Evolutionary conservation across 2,329 filamentous ascomycete genomes (phyloP), one percentile per base, ranked within the genome.

Genomic region (Diplodia seriata): DNA sequence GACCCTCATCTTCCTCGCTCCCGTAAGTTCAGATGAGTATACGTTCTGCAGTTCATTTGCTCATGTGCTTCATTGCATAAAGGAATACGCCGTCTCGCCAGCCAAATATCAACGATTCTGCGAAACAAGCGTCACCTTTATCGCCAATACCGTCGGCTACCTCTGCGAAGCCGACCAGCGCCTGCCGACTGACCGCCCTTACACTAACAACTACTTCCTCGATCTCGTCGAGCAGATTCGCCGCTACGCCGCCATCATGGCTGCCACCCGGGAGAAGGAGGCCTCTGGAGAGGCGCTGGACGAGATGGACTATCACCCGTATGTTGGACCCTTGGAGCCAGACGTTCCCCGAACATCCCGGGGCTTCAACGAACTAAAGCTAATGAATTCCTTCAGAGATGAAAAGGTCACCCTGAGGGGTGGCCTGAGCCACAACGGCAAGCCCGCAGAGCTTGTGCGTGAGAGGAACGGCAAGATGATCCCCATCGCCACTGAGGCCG

Each of bases 201-300:
- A 97, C 85, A 95, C 90, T 85, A 93, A 91, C 86, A 92, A 92
- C 77, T 98, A 98, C 82, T 97, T 97, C 79, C 90, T 97, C 82
- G 94, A 98, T 83, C 89, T 98, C 70, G 90, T 96, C 79, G 92
- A 96, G 79, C 94, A 97, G 87, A 93, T 97, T 74, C 88, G 90
- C 78, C 88, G 92, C 78, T 97, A 97, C 87, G 94, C 93, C 70
- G 87, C 89, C 75, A 91, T 95, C 78, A 89, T 97, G 74, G 89
- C 90, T 71, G 89, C 89, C 72, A 87, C 89, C 72, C 90, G 92
- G 76, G 86, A 90, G 75, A 89, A 88, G 75, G 84, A 87, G 75
- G 84, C 84, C 70, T 84, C 87, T 70, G 84, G 85, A 69, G 82
- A 86, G 74, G 79, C 79, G 55, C 76, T 83, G 68, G 81, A 83